Evolutionary conservation across 345 rosid genomes (phyloP).

Genomic region (Eucalyptus pauciflora): DNA sequence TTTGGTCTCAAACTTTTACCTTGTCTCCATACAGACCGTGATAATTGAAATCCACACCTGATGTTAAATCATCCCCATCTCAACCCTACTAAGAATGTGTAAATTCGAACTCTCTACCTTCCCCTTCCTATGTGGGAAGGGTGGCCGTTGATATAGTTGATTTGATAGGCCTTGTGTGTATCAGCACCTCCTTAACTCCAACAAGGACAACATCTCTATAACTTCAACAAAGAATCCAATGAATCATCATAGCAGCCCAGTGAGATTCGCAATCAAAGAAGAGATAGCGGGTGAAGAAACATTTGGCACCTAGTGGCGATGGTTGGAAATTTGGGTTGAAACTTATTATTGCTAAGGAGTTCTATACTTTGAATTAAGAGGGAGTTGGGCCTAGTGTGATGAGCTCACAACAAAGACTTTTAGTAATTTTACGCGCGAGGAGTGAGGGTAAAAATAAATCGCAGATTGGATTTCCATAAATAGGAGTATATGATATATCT

Average conservation of each 20-base stretch:
- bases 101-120: too few species aligned
- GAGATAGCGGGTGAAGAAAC: not conserved
- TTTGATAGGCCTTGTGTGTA: not conserved
- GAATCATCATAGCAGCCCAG: not conserved
- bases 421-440: not conserved
- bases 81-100: too few species aligned
- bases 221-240: not conserved
- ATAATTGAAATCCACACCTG: too few species aligned
- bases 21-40: rapidly evolving
- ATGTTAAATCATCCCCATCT: too few species aligned
- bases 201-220: not conserved
- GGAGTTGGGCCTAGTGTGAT: not conserved
- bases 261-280: not conserved
- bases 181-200: not conserved
- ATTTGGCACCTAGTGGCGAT: not conserved
- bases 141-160: not conserved
- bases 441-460: not conserved
- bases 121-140: too few species aligned
- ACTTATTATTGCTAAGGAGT: not conserved
- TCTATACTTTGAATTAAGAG: not conserved
- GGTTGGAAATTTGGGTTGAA: not conserved
- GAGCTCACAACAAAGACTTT: not conserved
- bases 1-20: too few species aligned
- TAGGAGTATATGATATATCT: not conserved
- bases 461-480: not conserved